phyloP scores from a whole-genome alignment of 371 early-diverging fungal species.

The Rhizopus stolonifer region DNA sequence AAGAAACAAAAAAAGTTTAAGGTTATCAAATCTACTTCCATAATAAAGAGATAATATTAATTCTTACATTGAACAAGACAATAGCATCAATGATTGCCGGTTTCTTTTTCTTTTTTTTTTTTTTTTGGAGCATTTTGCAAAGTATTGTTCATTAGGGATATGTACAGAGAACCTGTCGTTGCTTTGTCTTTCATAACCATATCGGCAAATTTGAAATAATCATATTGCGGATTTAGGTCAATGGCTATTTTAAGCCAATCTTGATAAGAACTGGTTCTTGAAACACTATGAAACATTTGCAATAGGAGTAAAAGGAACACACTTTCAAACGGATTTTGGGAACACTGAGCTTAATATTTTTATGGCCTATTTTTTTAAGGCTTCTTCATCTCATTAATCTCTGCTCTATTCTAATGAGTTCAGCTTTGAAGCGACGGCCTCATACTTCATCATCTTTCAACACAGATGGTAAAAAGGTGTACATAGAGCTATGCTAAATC shows the following conservation, averaged over 20 bases:
- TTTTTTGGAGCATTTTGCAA: conserved; percentile 5
- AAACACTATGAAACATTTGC: conserved; percentile 8
- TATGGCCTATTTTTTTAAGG: neutral
- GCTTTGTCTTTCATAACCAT: conserved; percentile 5
- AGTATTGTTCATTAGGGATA: conserved; percentile 3
- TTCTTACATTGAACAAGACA: conserved; percentile 6
- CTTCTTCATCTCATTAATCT: neutral
- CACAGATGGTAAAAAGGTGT: conserved; percentile 16
- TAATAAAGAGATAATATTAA: conserved; percentile 7
- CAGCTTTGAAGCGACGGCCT: conserved; percentile 15
- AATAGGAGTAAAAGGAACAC: conserved; percentile 7
- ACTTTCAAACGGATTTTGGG: conserved; percentile 10
- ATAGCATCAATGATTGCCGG: conserved; percentile 3
- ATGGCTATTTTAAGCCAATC: conserved; percentile 4
- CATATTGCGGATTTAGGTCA: conserved; percentile 5
- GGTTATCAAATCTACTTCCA: conserved; percentile 3
- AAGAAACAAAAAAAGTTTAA: conserved; percentile 4
- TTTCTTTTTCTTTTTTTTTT: too few relatives aligned
- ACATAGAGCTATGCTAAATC: conserved; percentile 13
- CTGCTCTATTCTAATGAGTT: conserved; percentile 11
- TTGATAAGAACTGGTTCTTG: conserved; percentile 4
- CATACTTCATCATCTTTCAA: conserved; percentile 14
- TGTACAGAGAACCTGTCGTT: conserved; percentile 9
- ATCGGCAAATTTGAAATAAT: conserved; percentile 11
- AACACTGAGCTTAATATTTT: neutral